Evolutionary conservation across 768 basidiomycete species (phyloP).

Genomic region (Lentinus brumalis): DNA sequence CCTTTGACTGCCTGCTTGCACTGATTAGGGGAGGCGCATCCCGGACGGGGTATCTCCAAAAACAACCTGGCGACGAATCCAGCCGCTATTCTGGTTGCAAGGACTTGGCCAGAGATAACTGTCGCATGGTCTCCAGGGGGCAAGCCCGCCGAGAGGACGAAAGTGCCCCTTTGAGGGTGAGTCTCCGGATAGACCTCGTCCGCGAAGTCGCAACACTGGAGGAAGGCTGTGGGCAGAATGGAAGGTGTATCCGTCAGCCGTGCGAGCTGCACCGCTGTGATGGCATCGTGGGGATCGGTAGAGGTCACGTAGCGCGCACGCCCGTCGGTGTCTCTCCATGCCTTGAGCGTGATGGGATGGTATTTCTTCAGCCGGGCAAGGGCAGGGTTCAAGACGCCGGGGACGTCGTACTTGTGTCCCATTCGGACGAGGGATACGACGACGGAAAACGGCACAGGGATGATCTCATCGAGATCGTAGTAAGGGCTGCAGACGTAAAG

Average conservation of each 20-base stretch:
- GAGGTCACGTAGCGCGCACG: background rate
- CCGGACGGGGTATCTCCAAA: too few relatives aligned
- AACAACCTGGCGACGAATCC: too few relatives aligned
- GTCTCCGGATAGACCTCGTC: background rate
- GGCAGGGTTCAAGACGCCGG: background rate
- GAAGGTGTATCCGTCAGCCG: background rate
- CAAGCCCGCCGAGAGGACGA: background rate
- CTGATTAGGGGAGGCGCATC: too few relatives aligned
- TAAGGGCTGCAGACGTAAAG: background rate
- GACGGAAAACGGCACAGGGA: background rate
- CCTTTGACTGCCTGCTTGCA: too few relatives aligned
- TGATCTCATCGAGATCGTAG: background rate
- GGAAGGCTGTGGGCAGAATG: slow-evolving; percentile 1
- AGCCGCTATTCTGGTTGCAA: too few relatives aligned
- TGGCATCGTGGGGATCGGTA: background rate
- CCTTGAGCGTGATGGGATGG: slow-evolving; percentile 1
- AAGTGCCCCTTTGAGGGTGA: too few relatives aligned
- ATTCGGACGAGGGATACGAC: slow-evolving; percentile 7
- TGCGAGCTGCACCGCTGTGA: background rate
- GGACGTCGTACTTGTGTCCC: slow-evolving; percentile 9
- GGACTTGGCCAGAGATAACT: background rate
- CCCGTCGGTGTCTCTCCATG: background rate
- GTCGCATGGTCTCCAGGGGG: background rate
- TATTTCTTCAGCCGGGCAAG: slow-evolving; percentile 2
- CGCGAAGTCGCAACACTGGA: background rate